Base-by-base conservation (phyloP, 768 basidiomycete genomes). In the Candolleomyces aberdarensis region DNA sequence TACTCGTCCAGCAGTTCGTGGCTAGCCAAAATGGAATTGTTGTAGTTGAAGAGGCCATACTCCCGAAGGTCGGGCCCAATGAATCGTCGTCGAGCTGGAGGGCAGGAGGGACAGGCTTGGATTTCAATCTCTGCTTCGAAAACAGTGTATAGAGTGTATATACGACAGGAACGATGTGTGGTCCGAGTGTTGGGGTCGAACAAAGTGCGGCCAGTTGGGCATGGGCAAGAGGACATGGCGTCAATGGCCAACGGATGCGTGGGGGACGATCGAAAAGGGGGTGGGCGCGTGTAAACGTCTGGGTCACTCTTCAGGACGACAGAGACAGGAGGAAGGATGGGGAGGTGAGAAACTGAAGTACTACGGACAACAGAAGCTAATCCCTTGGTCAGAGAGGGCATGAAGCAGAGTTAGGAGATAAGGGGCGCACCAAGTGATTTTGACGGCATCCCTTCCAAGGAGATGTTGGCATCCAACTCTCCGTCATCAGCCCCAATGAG, bases 1-100 rank as follows among this genome's bases (percentile, higher is more conserved):
- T 74, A 78, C 40, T 72, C 71, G 36, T 78, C 69, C 4, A 78
- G 63, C 3, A 76, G 62, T 9, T 74, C 67, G 48, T 76, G 73
- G 3, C 74, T 60, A 55, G 75, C 68, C 3, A 69, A 7, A 17
- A 46, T 20, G 8, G 44, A 5, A 6, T 46, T 46, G 44, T 46
- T 46, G 44, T 17, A 46, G 60, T 78, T 78, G 60, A 78, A 75
- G 0, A 76, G 14, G 1, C 75, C 74, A 6, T 66, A 13, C 1
- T 66, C 57, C 7, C 61, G 22, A 6, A 65, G 63, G 31, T 78
- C 75, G 2, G 74, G 73, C 4, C 75, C 73, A 53, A 76, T 70
- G 36, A 57, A 70, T 3, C 65, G 59, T 3, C 64, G 56, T 8
- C 56, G 36, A 19, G 32, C 36, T 1, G 62, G 39, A 4, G 51